Conservation (phyloP, 1,284 basidiomycete genomes). For the Cryptococcus jaspeensis region DNA sequence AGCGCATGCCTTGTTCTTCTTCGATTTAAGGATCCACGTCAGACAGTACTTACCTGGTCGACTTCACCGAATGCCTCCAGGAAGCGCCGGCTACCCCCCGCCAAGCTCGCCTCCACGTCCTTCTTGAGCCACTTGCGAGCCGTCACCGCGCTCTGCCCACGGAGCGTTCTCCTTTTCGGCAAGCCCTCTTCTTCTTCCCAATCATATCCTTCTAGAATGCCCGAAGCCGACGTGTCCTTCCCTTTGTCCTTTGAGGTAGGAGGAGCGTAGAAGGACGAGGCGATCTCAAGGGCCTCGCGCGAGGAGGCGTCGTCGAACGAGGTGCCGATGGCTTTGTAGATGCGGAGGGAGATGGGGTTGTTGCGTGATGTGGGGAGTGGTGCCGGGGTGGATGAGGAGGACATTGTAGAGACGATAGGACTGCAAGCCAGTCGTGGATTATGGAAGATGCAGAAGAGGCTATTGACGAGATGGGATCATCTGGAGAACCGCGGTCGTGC, state of each 20-base stretch:
- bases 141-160: conserved; percentile 53
- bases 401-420: conserved; percentile 1
- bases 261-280: conserved; percentile 61
- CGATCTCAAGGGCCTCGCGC: conserved; percentile 73
- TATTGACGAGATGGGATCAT: not conserved
- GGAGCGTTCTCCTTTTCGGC: conserved; percentile 30
- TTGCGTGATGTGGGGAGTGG: conserved; percentile 36
- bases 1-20: not conserved
- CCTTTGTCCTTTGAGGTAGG: conserved; percentile 34
- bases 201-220: not conserved
- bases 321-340: conserved; percentile 83
- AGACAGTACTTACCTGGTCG: conserved; percentile 64
- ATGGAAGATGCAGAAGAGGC: too few relatives aligned
- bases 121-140: conserved; percentile 75
- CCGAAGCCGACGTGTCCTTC: conserved; percentile 45
- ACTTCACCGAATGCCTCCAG: conserved; percentile 79
- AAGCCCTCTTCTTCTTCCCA: conserved; percentile 12
- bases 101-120: conserved; percentile 78
- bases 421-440: too few relatives aligned
- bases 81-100: conserved; percentile 76
- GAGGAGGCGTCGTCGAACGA: conserved; percentile 75
- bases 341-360: conserved; percentile 70
- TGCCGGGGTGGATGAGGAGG: conserved; percentile 21
- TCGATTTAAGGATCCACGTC: not conserved
- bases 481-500: not conserved